These are phyloP conservation scores for Penicillium lagena DNA, from an alignment of 495 filamentous ascomycete genomes.

Conservation along the genomic window DNA sequence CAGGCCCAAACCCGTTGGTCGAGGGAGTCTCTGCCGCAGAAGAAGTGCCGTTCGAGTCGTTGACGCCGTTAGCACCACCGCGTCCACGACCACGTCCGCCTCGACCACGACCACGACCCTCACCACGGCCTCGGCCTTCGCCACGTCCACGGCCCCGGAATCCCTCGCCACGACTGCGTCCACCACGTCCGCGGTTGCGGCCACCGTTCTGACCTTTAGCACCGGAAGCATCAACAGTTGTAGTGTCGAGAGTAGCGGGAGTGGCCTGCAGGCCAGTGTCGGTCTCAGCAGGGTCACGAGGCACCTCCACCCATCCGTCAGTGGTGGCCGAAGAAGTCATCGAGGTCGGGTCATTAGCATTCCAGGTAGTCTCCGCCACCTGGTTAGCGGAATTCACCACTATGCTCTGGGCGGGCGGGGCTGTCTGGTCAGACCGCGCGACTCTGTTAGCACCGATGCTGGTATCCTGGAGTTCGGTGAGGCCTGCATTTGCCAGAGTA, in stretches of 20 bases:
- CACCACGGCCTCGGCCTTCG: constrained; percentile 7
- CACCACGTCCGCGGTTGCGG: constrained; percentile 42
- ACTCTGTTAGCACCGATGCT: constrained; percentile 13
- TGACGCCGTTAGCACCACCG: constrained; percentile 34
- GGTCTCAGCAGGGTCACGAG: constrained; percentile 67
- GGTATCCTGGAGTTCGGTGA: constrained; percentile 61
- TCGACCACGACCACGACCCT: constrained; percentile 10
- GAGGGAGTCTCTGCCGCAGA: constrained; percentile 10
- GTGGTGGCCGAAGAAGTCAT: constrained; percentile 45
- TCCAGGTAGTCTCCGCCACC: constrained; percentile 64
- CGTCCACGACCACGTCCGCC: constrained; percentile 45
- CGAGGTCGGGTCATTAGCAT: constrained; percentile 28
- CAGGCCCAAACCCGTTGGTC: constrained; percentile 8
- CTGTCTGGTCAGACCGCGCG: constrained; percentile 28
- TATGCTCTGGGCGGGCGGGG: constrained; percentile 46
- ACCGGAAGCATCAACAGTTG: constrained; percentile 25
- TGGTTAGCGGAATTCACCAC: constrained; percentile 60
- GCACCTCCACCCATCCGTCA: constrained; percentile 73
- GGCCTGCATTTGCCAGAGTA: constrained; percentile 66
- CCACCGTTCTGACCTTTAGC: constrained; percentile 63
- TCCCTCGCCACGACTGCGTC: constrained; percentile 48
- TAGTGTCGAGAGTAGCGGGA: constrained; percentile 38
- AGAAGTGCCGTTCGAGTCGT: background rate
- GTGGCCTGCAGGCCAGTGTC: constrained; percentile 60
- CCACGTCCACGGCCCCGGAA: constrained; percentile 48